These are phyloP conservation scores for Fragaria iinumae DNA, from an alignment of 306 rosid species.

Conservation along the genomic window DNA sequence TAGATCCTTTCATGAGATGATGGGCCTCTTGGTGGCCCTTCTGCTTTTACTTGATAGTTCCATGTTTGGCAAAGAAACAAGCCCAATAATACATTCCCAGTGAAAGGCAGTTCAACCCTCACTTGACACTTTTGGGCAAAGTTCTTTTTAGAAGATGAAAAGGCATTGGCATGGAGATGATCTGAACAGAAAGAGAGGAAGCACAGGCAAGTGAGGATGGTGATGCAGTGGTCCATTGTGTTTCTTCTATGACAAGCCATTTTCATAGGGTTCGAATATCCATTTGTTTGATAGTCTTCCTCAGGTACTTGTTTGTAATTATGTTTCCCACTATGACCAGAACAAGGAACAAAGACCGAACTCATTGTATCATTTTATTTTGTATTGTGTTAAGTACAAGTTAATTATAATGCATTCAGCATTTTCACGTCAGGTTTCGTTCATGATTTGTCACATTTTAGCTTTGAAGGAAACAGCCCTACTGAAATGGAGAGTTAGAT, in stretches of 20 bases:
- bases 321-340: constrained; percentile 64
- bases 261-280: constrained; percentile 58
- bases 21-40: constrained; percentile 30
- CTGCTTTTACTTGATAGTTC: not conserved
- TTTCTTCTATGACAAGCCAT: constrained; percentile 45
- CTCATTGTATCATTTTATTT: not conserved
- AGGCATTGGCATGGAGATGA: not conserved
- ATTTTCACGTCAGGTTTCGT: not conserved
- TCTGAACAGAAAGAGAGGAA: not conserved
- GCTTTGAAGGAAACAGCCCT: too few relatives aligned
- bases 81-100: constrained; percentile 10
- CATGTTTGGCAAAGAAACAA: not conserved
- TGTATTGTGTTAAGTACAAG: not conserved
- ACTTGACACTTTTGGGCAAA: not conserved
- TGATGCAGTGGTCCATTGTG: constrained; percentile 16
- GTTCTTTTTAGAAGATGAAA: not conserved
- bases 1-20: not conserved
- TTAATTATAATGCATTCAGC: not conserved
- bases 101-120: not conserved
- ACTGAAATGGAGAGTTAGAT: too few relatives aligned
- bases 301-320: constrained; percentile 46
- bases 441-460: not conserved
- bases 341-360: not conserved
- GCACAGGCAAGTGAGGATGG: not conserved
- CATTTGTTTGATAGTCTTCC: constrained; percentile 47